Percentiles rank a stretch among this genome's conserved stretches.
These are phyloP conservation scores for Phytophthora foliorum DNA, from an alignment of 352 stramenopile species.

Conservation along the genomic window DNA sequence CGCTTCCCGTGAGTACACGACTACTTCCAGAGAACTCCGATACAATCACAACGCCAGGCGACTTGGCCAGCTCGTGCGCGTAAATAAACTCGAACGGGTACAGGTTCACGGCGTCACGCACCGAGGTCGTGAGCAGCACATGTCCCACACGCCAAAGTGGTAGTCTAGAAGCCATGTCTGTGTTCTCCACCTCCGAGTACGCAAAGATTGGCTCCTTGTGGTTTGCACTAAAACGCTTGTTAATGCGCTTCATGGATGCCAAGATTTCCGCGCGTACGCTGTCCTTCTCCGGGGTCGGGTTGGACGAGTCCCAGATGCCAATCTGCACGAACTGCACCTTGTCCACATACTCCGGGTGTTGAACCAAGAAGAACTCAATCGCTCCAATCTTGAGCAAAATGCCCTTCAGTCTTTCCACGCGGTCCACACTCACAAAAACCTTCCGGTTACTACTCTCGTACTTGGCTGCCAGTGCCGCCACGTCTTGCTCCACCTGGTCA, in stretches of 20 bases:
- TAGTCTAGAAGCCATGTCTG: conserved; percentile 76
- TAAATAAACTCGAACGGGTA: conserved; percentile 92
- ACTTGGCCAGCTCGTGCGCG: conserved; percentile 76
- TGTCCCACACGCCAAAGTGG: conserved; percentile 80
- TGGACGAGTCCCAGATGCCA: conserved; percentile 79
- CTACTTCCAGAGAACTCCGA: conserved; percentile 98
- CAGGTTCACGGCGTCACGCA: conserved; percentile 86
- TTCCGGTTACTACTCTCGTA: conserved; percentile 66
- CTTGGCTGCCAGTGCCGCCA: conserved; percentile 47
- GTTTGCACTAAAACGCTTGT: conserved; percentile 56
- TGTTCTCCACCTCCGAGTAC: conserved; percentile 86
- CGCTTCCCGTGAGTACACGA: conserved; percentile 95
- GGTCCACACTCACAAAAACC: conserved; percentile 96
- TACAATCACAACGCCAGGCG: conserved; percentile 94
- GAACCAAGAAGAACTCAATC: conserved; percentile 95
- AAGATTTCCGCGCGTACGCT: conserved; percentile 72
- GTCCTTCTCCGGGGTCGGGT: conserved; percentile 76
- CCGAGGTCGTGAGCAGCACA: conserved; percentile 79
- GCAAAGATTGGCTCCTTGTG: conserved; percentile 65
- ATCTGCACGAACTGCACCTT: conserved; percentile 90
- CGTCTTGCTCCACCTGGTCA: conserved; percentile 62
- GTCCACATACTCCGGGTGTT: conserved; percentile 81
- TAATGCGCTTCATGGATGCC: conserved; percentile 75
- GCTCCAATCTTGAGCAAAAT: conserved; percentile 98
- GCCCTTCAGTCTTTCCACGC: conserved; percentile 97